These are phyloP conservation scores for Cadophora gregata DNA, from an alignment of 2,329 filamentous ascomycete species.

Conservation along the genomic window DNA sequence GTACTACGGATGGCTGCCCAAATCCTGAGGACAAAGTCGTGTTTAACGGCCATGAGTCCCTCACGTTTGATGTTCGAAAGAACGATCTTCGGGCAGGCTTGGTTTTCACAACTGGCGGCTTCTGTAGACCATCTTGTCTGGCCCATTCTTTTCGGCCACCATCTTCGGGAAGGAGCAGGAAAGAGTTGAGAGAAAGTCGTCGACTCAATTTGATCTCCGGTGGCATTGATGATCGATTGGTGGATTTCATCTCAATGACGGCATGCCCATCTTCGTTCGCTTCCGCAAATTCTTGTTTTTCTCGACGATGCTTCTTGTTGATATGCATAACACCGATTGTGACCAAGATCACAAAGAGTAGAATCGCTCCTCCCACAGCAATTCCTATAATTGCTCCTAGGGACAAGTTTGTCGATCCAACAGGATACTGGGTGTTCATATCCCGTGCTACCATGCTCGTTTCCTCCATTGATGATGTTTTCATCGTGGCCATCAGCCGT, in stretches of 20 bases:
- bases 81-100: conserved; percentile 26
- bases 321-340: conserved; percentile 20
- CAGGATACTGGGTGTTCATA: conserved; percentile 13
- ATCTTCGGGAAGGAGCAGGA: conserved; percentile 21
- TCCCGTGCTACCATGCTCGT: background rate
- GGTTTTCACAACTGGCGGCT: conserved; percentile 26
- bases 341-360: conserved; percentile 24
- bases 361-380: conserved; percentile 28
- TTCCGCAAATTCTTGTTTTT: conserved; percentile 17
- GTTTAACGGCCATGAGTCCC: conserved; percentile 42
- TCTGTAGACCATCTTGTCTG: conserved; percentile 17
- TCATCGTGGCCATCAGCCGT: conserved; percentile 1
- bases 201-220: conserved; percentile 17
- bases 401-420: conserved; percentile 26
- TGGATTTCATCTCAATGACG: conserved; percentile 38
- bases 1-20: conserved; percentile 31
- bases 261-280: conserved; percentile 19
- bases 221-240: conserved; percentile 25
- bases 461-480: background rate
- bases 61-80: conserved; percentile 33
- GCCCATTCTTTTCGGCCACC: conserved; percentile 18
- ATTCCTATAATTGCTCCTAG: conserved; percentile 32
- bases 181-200: conserved; percentile 25
- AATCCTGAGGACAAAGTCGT: conserved; percentile 28
- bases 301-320: conserved; percentile 29